phyloP scores from a whole-genome alignment of 2,329 filamentous ascomycete species.

The Raffaelea albimanens region DNA sequence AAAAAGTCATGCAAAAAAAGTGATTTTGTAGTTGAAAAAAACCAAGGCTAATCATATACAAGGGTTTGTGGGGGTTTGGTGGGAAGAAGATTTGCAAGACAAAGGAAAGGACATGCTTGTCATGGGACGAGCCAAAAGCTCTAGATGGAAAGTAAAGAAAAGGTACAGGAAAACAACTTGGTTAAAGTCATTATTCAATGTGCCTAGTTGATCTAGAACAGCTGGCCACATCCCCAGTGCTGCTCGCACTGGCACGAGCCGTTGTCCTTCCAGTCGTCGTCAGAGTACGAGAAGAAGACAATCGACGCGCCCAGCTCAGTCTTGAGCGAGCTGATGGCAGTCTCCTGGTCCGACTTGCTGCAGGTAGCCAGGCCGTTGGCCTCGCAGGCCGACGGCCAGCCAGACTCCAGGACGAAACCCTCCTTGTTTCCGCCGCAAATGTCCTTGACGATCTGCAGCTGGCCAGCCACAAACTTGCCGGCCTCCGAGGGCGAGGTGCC shows the following conservation, averaged over 20 bases:
- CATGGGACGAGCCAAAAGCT: too few species aligned
- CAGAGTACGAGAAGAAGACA: slow-evolving; percentile 71
- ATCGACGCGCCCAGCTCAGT: slow-evolving; percentile 55
- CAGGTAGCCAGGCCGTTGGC: slow-evolving; percentile 67
- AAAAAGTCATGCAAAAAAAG: too few species aligned
- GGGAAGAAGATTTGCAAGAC: too few species aligned
- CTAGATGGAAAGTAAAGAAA: too few species aligned
- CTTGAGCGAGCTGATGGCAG: slow-evolving; percentile 64
- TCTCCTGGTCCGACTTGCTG: slow-evolving; percentile 54
- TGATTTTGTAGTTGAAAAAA: too few species aligned
- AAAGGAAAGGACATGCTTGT: too few species aligned
- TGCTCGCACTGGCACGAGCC: slow-evolving; percentile 67
- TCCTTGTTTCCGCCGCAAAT: slow-evolving; percentile 57
- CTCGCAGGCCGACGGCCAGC: slow-evolving; percentile 68
- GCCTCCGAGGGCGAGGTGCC: slow-evolving; percentile 53
- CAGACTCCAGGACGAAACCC: slow-evolving; percentile 79
- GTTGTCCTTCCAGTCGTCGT: slow-evolving; percentile 74
- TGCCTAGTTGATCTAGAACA: slow-evolving; percentile 21
- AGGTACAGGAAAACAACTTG: too few species aligned
- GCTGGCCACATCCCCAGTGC: slow-evolving; percentile 60
- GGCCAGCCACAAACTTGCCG: slow-evolving; percentile 65
- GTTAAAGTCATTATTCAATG: too few species aligned
- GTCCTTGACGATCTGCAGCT: slow-evolving; percentile 61
- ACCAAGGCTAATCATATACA: neutral
- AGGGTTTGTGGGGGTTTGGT: neutral